Conservation (phyloP, 2,329 filamentous ascomycete genomes). For the Phyllosticta citriasiana region DNA sequence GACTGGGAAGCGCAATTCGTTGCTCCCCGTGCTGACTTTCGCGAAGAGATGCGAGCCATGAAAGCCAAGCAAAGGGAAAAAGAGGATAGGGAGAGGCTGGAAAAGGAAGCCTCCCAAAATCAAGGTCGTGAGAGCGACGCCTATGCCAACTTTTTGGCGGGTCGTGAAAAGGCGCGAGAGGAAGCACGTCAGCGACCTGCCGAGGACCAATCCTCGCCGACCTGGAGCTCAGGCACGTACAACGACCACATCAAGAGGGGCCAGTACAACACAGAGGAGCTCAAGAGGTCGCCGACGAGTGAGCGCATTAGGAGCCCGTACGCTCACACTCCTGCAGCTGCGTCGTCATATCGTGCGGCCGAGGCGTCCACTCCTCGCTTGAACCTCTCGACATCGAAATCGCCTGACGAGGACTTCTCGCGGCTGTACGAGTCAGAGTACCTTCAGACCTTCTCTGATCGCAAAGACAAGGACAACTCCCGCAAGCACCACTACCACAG, state of each 20-base stretch:
- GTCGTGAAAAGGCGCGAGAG: neutral
- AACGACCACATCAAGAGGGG: neutral
- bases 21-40: neutral
- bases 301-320: neutral
- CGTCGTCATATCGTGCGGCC: neutral
- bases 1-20: neutral
- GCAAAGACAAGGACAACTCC: neutral
- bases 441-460: neutral
- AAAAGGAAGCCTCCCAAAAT: neutral
- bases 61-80: neutral
- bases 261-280: neutral
- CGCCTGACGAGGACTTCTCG: neutral
- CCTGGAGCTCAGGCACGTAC: neutral
- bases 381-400: neutral
- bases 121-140: neutral
- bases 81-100: neutral
- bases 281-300: neutral
- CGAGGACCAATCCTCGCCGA: neutral
- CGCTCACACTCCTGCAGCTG: neutral
- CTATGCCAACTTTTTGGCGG: neutral
- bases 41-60: neutral
- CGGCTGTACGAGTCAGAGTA: neutral
- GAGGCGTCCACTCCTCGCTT: neutral
- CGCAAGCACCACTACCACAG: neutral
- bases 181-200: neutral